Evolutionary conservation across 257 asterid genomes (phyloP).

Genomic region (Misopates orontium): DNA sequence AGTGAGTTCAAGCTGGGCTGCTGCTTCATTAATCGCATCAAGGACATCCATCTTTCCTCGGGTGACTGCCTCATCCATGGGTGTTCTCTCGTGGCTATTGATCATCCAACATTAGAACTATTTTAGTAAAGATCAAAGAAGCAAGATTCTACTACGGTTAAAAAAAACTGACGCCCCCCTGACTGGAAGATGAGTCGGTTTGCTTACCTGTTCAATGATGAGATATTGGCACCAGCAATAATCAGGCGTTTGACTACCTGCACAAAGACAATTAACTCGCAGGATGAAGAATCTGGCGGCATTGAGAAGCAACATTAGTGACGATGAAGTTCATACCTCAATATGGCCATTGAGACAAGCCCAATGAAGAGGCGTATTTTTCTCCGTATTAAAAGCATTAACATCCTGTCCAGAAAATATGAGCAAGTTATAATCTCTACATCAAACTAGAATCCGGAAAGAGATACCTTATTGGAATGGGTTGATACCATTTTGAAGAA

Average conservation of each 20-base stretch:
- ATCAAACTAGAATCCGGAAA: neutral
- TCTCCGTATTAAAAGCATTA: conserved; percentile 72
- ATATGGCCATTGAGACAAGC: conserved; percentile 88
- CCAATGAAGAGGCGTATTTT: conserved; percentile 95
- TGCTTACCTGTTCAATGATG: conserved; percentile 68
- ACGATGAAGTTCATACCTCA: conserved; percentile 50
- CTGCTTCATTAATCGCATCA: conserved; percentile 73
- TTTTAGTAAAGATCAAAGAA: conserved; percentile 11
- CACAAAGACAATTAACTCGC: conserved; percentile 10
- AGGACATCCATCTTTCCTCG: conserved; percentile 66
- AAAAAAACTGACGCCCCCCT: neutral
- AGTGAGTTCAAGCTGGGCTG: conserved; percentile 62
- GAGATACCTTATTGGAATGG: no score
- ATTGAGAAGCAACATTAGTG: neutral
- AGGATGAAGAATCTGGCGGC: neutral
- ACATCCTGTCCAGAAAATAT: conserved; percentile 58
- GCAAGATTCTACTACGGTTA: neutral
- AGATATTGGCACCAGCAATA: conserved; percentile 74
- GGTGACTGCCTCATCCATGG: conserved; percentile 78
- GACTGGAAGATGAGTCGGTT: neutral
- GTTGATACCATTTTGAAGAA: no score
- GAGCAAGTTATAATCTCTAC: conserved; percentile 16
- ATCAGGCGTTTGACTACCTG: conserved; percentile 77
- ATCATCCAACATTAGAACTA: conserved; percentile 17
- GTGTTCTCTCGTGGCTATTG: conserved; percentile 83